Percentiles rank a stretch among this genome's conserved stretches.
Conservation (phyloP, 768 basidiomycete species). For the Amanita subjunquillea region DNA sequence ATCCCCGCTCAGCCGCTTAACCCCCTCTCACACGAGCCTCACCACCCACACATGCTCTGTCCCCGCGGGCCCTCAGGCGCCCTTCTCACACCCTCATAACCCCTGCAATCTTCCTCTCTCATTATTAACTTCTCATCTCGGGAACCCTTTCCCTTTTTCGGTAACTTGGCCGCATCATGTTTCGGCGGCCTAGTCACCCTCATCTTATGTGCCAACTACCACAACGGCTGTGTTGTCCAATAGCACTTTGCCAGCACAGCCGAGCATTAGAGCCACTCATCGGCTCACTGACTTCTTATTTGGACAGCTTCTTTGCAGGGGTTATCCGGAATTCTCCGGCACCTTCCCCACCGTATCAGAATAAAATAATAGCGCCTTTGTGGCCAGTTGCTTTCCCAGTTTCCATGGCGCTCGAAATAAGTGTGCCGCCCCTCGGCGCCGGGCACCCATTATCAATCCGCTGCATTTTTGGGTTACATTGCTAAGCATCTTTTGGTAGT, state of each 20-base stretch:
- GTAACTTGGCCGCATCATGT: constrained; percentile 1
- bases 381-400: background rate
- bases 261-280: background rate
- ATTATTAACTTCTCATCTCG: background rate
- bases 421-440: background rate
- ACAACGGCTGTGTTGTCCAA: too few species aligned
- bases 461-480: background rate
- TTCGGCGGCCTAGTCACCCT: background rate
- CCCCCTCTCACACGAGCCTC: background rate
- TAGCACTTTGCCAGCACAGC: background rate
- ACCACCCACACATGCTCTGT: constrained; percentile 6
- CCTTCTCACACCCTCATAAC: constrained; percentile 1
- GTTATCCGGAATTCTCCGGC: background rate
- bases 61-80: background rate
- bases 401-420: background rate
- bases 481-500: background rate
- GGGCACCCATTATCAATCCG: background rate
- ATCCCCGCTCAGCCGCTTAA: constrained; percentile 20
- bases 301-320: background rate
- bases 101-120: background rate
- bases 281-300: background rate
- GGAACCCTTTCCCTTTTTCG: background rate
- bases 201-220: too few species aligned
- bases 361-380: background rate
- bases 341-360: background rate